phyloP scores from a whole-genome alignment of 2,329 filamentous ascomycete genomes.

The Stachybotrys chlorohalonatus region DNA sequence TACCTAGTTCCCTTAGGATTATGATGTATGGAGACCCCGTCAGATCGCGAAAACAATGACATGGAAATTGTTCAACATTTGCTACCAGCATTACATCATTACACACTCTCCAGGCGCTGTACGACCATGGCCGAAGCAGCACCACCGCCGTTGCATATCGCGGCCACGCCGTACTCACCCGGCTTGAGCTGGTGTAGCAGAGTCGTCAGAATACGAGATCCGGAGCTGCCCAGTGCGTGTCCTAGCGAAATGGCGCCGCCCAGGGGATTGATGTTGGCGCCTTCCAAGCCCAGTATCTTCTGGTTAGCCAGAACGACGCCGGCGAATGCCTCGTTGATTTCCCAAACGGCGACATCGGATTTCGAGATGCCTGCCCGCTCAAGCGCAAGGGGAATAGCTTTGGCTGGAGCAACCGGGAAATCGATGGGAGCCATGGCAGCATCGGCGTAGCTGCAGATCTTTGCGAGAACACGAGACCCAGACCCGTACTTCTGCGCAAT shows the following conservation, averaged over 20 bases:
- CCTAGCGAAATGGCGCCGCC: conserved; percentile 89
- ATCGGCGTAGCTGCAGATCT: conserved; percentile 78
- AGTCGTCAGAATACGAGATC: conserved; percentile 82
- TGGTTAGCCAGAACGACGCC: conserved; percentile 91
- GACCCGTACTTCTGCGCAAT: conserved; percentile 73
- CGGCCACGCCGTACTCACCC: conserved; percentile 89
- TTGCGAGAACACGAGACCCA: conserved; percentile 74
- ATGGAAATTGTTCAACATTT: too few species aligned
- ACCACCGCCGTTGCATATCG: conserved; percentile 95
- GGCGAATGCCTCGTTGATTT: conserved; percentile 98
- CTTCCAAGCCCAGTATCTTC: conserved; percentile 77
- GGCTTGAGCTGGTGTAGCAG: conserved; percentile 84
- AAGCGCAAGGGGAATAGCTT: conserved; percentile 84
- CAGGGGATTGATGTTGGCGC: conserved; percentile 74
- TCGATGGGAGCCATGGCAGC: conserved; percentile 86
- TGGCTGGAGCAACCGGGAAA: conserved; percentile 86
- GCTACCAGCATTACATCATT: conserved; percentile 3
- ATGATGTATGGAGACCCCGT: too few species aligned
- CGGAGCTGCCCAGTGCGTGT: conserved; percentile 88
- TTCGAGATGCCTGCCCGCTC: conserved; percentile 83
- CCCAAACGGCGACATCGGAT: conserved; percentile 89
- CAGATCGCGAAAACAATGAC: too few species aligned
- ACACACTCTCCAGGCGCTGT: conserved; percentile 62
- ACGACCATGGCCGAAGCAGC: conserved; percentile 88
- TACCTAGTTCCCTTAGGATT: too few species aligned